These are phyloP conservation scores for Pythium myriotylum DNA, from an alignment of 352 stramenopile species.

Conservation along the genomic window DNA sequence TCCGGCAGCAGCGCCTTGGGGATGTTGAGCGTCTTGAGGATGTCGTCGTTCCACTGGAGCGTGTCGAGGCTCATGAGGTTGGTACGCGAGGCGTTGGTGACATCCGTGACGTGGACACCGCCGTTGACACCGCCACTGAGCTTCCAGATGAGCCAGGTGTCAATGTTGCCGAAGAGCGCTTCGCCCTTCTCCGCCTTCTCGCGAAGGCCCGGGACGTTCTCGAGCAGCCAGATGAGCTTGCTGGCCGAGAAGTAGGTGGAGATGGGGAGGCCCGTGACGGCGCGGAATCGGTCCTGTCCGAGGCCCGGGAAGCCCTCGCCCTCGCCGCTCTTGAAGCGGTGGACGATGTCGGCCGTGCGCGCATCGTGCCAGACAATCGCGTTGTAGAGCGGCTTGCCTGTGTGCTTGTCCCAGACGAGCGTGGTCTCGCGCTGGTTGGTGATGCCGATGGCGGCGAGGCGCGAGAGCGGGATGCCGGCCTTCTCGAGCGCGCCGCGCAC, in stretches of 20 bases:
- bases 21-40: slow-evolving; percentile 87
- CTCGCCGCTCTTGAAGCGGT: slow-evolving; percentile 71
- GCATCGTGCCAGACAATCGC: slow-evolving; percentile 99
- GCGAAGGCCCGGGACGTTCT: slow-evolving; percentile 91
- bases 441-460: slow-evolving; percentile 95
- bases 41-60: slow-evolving; percentile 91
- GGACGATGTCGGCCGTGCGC: slow-evolving; percentile 91
- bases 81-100: slow-evolving; percentile 98
- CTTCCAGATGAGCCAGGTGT: slow-evolving; percentile 98
- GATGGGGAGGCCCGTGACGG: slow-evolving; percentile 94
- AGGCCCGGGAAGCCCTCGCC: slow-evolving; percentile 53
- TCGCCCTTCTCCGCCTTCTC: slow-evolving; percentile 85
- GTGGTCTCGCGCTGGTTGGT: slow-evolving; percentile 99
- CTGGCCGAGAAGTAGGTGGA: slow-evolving; percentile 98
- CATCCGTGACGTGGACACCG: slow-evolving; percentile 94
- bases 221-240: slow-evolving; percentile 98
- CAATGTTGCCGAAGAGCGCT: slow-evolving; percentile 97
- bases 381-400: slow-evolving; percentile 96
- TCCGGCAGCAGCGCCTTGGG: slow-evolving; percentile 86
- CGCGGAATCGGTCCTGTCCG: slow-evolving; percentile 68
- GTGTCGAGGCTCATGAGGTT: slow-evolving; percentile 94
- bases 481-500: slow-evolving; percentile 77
- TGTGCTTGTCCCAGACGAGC: slow-evolving; percentile 96
- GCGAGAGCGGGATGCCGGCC: slow-evolving; percentile 58
- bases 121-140: slow-evolving; percentile 74